Evolutionary conservation across 495 filamentous ascomycete species (phyloP), one percentile per base, ranked within the genome.

Genomic region (Hapsidospora chrysogenum): DNA sequence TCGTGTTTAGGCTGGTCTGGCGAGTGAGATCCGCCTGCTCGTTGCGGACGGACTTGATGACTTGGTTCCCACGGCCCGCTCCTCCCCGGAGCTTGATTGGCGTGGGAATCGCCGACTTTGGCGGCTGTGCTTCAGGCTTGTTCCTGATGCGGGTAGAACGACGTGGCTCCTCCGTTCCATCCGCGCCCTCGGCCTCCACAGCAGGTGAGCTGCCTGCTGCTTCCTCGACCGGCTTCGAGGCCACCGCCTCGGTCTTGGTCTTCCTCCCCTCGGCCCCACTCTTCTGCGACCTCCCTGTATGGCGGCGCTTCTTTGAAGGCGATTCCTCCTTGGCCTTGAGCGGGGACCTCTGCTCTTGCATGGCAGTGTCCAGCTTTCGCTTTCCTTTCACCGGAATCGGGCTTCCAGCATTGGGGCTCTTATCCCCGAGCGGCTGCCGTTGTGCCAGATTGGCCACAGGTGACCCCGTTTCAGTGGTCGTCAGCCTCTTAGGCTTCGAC

Each of bases 1-100:
- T 19, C 11, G 33, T 36, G 33, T 36, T 36, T 19, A 16, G 13
- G 13, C 23, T 21, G 23, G 33, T 36, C n/a, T 26, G 33, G 33
- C 25, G 33, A 16, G 26, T 22, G 20, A 27, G 5, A 9, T 36
- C 23, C 23, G 13, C n/a, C 33, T 36, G 22, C 33, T 36, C 33
- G 6, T 4, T 36, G 21, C 33, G 33, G 20, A 34, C 14, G 4
- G 29, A 31, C 2, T 17, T 13, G 4, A 9, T 17, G 14, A 17
- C 9, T 0, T 21, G 20, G n/a, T 23, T 19, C 25, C 23, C 21
- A 28, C 21, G 33, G 14, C 23, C 20, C 6, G 23, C 23, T 6
- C 23, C 23, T 26, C 11, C 11, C 23, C 23, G 6, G 4, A 33
- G 9, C 22, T 27, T 26, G 33, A 28, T 17, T 7, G 33, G 33